Evolutionary conservation across 305 asterid genomes (phyloP).

Genomic region (Fraxinus velutina): DNA sequence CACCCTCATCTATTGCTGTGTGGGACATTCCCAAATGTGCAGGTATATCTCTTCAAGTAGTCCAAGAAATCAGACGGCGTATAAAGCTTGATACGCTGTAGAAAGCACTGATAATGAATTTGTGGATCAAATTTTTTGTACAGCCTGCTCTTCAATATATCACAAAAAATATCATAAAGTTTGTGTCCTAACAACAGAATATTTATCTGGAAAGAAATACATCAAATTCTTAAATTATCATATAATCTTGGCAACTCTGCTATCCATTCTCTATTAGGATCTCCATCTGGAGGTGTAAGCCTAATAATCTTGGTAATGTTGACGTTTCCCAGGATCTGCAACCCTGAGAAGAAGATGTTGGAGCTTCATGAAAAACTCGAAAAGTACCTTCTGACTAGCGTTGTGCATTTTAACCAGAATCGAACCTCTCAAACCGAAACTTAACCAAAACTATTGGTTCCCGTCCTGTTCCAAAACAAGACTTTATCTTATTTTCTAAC

Average conservation of each 20-base stretch:
- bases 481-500: too few relatives aligned
- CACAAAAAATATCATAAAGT: not conserved
- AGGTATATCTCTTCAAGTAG: conserved; percentile 38
- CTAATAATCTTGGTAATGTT: too few relatives aligned
- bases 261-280: too few relatives aligned
- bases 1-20: conserved; percentile 71
- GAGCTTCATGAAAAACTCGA: too few relatives aligned
- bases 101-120: not conserved
- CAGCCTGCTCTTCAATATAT: not conserved
- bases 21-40: conserved; percentile 91
- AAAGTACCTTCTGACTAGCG: too few relatives aligned
- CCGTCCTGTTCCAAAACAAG: too few relatives aligned
- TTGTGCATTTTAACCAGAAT: too few relatives aligned
- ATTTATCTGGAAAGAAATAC: not conserved
- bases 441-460: too few relatives aligned
- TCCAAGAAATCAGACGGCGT: not conserved
- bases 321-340: too few relatives aligned
- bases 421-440: too few relatives aligned
- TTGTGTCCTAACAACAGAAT: not conserved
- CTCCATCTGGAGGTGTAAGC: too few relatives aligned
- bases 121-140: not conserved
- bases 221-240: not conserved
- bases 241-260: not conserved
- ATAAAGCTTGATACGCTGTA: not conserved
- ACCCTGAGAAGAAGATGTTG: too few relatives aligned